These are phyloP conservation scores for Cyanidioschyzon merolae DNA, from an alignment of 23 red algal genomes.

Conservation along the genomic window DNA sequence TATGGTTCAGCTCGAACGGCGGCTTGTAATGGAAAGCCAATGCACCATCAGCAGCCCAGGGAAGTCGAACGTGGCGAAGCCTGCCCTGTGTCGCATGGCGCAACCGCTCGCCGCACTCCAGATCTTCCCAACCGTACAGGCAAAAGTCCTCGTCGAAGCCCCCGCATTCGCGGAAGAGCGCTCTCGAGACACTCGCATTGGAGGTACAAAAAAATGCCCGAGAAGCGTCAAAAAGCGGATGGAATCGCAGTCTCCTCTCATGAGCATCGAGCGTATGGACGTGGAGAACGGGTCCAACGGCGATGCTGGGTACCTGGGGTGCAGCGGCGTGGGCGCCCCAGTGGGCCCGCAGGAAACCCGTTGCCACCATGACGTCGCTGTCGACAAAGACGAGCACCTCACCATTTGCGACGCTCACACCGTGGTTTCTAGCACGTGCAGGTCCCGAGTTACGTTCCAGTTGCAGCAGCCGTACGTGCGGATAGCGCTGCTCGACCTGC, in stretches of 20 bases:
- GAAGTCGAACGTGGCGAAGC: constrained; percentile 8
- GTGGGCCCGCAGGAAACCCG: constrained; percentile 15
- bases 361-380: constrained; percentile 23
- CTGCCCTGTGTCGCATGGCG: background rate
- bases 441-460: constrained; percentile 16
- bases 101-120: constrained; percentile 26
- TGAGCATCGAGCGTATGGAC: background rate
- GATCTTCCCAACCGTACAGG: constrained; percentile 30
- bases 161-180: constrained; percentile 14
- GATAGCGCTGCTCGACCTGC: background rate
- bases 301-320: background rate
- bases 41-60: background rate
- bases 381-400: constrained; percentile 27
- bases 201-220: constrained; percentile 26
- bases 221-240: constrained; percentile 20
- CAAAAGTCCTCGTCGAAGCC: constrained; percentile 23
- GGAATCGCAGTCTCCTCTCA: constrained; percentile 4
- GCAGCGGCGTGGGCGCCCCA: constrained; percentile 5
- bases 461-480: constrained; percentile 8
- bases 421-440: constrained; percentile 18
- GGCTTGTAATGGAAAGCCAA: constrained; percentile 20
- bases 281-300: constrained; percentile 7
- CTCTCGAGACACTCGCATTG: constrained; percentile 13
- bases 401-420: constrained; percentile 1
- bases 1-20: background rate